Base-by-base conservation (phyloP, 2,329 filamentous ascomycete species). In the Calonectria fujianensis region DNA sequence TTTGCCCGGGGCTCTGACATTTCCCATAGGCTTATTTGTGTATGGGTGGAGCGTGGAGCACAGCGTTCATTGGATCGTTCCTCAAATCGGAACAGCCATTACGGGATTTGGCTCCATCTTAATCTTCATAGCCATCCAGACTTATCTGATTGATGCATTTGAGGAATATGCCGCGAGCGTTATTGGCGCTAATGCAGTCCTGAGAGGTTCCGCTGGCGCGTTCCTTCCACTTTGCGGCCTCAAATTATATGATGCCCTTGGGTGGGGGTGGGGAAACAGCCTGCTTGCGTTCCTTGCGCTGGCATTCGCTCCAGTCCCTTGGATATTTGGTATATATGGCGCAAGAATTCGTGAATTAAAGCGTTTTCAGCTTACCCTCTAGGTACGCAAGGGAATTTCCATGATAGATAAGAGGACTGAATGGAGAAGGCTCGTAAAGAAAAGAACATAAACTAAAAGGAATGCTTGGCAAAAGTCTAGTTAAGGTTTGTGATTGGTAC, bases 261-360 rank as follows among this genome's bases (percentile, higher is more conserved):
- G 51, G 27, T 52, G 31, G 50, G 66, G 66, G 1, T 69, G 66
- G 66, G 66, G 72, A 0, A 87, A 86, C 27, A 85, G 83, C 16
- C 51, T 87, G 2, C 82, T 88, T 35, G 86, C 79, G 0, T 91
- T 92, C 70, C 84, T 92, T 20, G 87, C 80, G 1, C 52, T 82
- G 9, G 74, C 61, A 0, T 72, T 82, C 2, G 77, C 78, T 2
- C 80, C 80, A 0, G 73, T 82, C 9, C 80, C 80, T 0, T 51
- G 76, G 4, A 54, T 81, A 1, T 81, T 81, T 39, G 59, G 64
- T 4, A 31, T 77, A 11, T 66, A 66, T 14, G 63, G 63, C 3
- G 45, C 31, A 4, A 66, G 41, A 13, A 51, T 66, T 32, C 63
- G 63, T 9, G 9, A 66, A 10, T 27, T 48, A 24, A 61, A 61